phyloP scores from a whole-genome alignment of 495 filamentous ascomycete genomes.

The Friedmanniomyces endolithicus region DNA sequence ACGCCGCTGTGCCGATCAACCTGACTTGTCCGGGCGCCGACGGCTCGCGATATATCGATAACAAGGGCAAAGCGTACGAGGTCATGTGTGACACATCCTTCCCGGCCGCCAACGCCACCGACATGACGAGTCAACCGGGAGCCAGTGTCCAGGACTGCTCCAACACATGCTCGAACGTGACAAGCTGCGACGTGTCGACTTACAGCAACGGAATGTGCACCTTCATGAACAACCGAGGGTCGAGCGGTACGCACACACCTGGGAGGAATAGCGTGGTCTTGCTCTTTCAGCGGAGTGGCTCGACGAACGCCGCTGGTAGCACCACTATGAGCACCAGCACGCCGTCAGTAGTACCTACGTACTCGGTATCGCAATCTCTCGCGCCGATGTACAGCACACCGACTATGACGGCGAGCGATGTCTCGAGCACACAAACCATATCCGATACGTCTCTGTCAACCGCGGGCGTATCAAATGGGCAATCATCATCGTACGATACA shows the following conservation, averaged over 20 bases:
- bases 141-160: not conserved
- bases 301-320: not conserved
- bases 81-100: conserved; percentile 9
- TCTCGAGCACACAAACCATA: too few species aligned
- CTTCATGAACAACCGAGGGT: not conserved
- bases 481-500: too few species aligned
- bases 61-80: conserved; percentile 4
- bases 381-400: not conserved
- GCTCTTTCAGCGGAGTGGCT: not conserved
- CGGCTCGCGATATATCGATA: not conserved
- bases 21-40: conserved; percentile 5
- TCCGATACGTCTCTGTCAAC: too few species aligned
- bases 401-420: not conserved
- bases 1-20: conserved; percentile 2
- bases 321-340: not conserved
- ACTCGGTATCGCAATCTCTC: not conserved
- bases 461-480: too few species aligned
- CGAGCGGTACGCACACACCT: not conserved
- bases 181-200: not conserved
- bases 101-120: not conserved
- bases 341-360: not conserved
- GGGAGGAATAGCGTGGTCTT: not conserved
- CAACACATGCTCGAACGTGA: conserved; percentile 1
- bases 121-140: not conserved
- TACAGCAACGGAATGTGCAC: conserved; percentile 1